phyloP scores from a whole-genome alignment of 2,329 filamentous ascomycete species.

The Fusarium buharicum region DNA sequence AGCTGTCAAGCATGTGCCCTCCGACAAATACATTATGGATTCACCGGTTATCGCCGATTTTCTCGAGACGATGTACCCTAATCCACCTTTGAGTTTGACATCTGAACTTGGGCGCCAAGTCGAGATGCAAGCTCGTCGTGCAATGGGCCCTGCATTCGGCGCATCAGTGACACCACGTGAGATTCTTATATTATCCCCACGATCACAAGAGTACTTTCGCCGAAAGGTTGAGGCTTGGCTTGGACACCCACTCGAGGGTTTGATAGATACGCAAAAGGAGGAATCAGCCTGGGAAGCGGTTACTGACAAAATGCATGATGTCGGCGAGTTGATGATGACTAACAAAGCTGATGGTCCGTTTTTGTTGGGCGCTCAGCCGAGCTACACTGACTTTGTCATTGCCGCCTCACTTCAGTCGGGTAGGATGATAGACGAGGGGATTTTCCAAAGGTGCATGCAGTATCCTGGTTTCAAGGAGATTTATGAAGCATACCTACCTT shows the following conservation, averaged over 20 bases:
- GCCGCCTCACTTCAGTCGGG: slow-evolving; percentile 16
- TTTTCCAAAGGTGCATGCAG: not conserved
- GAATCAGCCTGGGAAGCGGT: not conserved
- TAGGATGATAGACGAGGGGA: slow-evolving; percentile 10
- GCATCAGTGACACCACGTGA: slow-evolving; percentile 7
- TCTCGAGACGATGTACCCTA: slow-evolving; percentile 1
- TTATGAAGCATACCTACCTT: slow-evolving; percentile 6
- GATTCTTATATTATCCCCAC: slow-evolving; percentile 10
- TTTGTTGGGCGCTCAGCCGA: slow-evolving; percentile 5
- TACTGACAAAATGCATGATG: not conserved
- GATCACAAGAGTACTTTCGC: slow-evolving; percentile 18
- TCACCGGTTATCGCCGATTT: slow-evolving; percentile 10
- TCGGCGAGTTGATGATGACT: slow-evolving; percentile 2
- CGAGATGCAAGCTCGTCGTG: not conserved
- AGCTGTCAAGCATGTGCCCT: slow-evolving; percentile 6
- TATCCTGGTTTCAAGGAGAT: slow-evolving; percentile 11
- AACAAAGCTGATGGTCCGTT: slow-evolving; percentile 7
- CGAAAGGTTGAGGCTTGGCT: not conserved
- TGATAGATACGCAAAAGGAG: slow-evolving; percentile 2
- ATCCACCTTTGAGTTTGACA: not conserved
- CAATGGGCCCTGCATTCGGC: not conserved
- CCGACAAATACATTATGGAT: slow-evolving; percentile 2
- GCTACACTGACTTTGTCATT: slow-evolving; percentile 19
- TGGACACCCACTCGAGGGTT: slow-evolving; percentile 9
- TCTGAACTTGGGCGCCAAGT: slow-evolving; percentile 9